Evolutionary conservation across 1,284 basidiomycete species (phyloP), one percentile per base, ranked within the genome.

Genomic region (Peniophora sp.): DNA sequence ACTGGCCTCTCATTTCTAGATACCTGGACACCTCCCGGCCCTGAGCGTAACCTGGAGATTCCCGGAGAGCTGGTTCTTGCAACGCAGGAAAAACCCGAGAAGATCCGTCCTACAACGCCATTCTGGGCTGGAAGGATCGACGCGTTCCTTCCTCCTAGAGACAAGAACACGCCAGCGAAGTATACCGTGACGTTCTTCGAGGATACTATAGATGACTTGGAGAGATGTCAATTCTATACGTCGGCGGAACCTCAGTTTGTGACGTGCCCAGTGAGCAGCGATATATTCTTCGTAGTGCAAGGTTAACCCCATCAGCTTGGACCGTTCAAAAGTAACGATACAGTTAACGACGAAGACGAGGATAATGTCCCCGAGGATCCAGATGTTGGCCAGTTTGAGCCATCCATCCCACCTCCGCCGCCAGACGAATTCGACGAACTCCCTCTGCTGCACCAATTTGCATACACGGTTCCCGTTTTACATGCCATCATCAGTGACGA

Each of bases 91-190:
- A 32, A 32, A 32, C 27, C 27, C 20, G 67, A 58, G 47, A 59
- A 56, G 10, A 56, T 32, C 6, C 6, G 27, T 12, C 27, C 27
- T 5, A 12, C 55, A n/a, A 64, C 62, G 1, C 55, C 63, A 20
- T 83, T 79, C 57, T 88, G 85, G 85, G 83, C 85, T 5, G 85
- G 81, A 2, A 67, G 69, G 59, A 64, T 88, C 43, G 59, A 79
- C n/a, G 66, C 58, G 2, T 85, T 81, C 57, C 53, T 78, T 22
- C 68, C 71, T n/a, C 72, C 79, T 3, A 61, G 57, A 39, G 66
- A 65, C 14, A 62, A 62, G 1, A 62, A 39, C 10, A 57, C 61
- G 9, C 66, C 63, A 48, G 57, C 68, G 52, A 59, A 64, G 63
- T 88, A 85, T 60, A 61, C 56, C 24, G 67, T 85, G 11, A 62